Percentiles rank a stretch among this genome's conserved stretches.
Evolutionary conservation across 1,284 basidiomycete genomes (phyloP).

Genomic region (Pascua guehoae): DNA sequence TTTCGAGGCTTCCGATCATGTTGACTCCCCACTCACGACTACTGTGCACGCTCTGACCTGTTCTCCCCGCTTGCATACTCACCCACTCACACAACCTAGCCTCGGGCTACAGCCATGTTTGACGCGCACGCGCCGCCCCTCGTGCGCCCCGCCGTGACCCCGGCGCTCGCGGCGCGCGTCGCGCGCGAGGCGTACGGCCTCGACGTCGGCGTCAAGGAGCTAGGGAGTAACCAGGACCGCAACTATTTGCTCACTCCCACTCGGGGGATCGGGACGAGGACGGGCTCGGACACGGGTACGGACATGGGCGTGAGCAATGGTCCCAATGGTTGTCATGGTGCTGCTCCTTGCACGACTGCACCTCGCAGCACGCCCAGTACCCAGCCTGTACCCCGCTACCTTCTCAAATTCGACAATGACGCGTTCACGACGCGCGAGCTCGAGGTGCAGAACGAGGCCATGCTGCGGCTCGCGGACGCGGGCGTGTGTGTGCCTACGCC

Average conservation of each 20-base stretch:
- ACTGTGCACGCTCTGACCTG: too few relatives aligned
- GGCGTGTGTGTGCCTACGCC: conserved; percentile 5
- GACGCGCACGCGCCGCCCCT: conserved; percentile 10
- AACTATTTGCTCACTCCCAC: conserved; percentile 9
- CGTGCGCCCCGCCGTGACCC: conserved; percentile 3
- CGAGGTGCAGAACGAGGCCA: conserved; percentile 10
- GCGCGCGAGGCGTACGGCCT: conserved; percentile 1
- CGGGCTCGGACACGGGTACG: too few relatives aligned
- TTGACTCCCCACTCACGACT: too few relatives aligned
- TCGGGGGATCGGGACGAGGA: too few relatives aligned
- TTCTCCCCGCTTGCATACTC: too few relatives aligned
- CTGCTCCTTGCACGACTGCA: too few relatives aligned
- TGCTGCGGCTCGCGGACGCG: neutral
- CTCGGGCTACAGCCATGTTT: neutral
- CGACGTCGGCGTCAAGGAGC: conserved; percentile 5
- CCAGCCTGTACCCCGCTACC: neutral
- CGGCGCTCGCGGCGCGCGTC: conserved; percentile 3
- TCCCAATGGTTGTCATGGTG: too few relatives aligned
- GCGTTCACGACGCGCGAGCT: conserved; percentile 6
- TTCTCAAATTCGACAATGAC: conserved; percentile 18
- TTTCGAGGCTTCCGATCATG: too few relatives aligned
- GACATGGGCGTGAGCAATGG: too few relatives aligned
- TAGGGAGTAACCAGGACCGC: conserved; percentile 15
- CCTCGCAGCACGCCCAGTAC: neutral
- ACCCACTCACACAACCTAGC: too few relatives aligned